Evolutionary conservation across 352 stramenopile genomes (phyloP).

Genomic region (Globisporangium uncinulatum): DNA sequence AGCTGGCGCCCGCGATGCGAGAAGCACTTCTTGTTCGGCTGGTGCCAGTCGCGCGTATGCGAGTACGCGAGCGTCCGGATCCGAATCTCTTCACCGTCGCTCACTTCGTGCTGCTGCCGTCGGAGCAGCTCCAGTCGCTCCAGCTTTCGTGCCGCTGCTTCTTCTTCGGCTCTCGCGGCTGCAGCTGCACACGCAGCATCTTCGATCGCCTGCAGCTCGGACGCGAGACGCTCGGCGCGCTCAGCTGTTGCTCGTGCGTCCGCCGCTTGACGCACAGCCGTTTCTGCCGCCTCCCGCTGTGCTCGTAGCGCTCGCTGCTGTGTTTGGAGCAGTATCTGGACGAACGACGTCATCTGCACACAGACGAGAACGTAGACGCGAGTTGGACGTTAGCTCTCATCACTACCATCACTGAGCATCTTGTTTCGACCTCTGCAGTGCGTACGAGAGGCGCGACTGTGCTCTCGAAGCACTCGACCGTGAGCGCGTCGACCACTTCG

Average conservation of each 20-base stretch:
- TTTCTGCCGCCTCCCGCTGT: slow-evolving; percentile 21
- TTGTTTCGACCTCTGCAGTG: not conserved
- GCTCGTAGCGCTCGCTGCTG: slow-evolving; percentile 18
- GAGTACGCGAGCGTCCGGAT: slow-evolving; percentile 55
- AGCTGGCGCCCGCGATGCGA: slow-evolving; percentile 46
- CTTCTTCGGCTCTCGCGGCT: slow-evolving; percentile 10
- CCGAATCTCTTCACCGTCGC: slow-evolving; percentile 52
- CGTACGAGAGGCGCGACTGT: slow-evolving; percentile 19
- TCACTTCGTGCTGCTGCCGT: slow-evolving; percentile 37
- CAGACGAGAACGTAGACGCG: not conserved
- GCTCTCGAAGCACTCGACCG: slow-evolving; percentile 27
- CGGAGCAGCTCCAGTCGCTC: slow-evolving; percentile 19
- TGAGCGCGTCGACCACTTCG: slow-evolving; percentile 32
- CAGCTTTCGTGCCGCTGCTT: slow-evolving; percentile 20
- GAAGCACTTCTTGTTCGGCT: slow-evolving; percentile 61
- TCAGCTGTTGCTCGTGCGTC: slow-evolving; percentile 3
- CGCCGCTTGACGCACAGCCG: slow-evolving; percentile 9
- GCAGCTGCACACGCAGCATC: slow-evolving; percentile 7
- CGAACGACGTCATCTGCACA: slow-evolving; percentile 29
- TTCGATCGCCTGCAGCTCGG: slow-evolving; percentile 5
- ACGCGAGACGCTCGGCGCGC: slow-evolving; percentile 5
- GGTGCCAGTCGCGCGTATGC: slow-evolving; percentile 51
- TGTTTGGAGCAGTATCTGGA: slow-evolving; percentile 26
- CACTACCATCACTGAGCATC: too few species aligned
- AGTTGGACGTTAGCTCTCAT: too few species aligned